phyloP scores from a whole-genome alignment of 345 rosid species.

The Pugionium cornutum region DNA sequence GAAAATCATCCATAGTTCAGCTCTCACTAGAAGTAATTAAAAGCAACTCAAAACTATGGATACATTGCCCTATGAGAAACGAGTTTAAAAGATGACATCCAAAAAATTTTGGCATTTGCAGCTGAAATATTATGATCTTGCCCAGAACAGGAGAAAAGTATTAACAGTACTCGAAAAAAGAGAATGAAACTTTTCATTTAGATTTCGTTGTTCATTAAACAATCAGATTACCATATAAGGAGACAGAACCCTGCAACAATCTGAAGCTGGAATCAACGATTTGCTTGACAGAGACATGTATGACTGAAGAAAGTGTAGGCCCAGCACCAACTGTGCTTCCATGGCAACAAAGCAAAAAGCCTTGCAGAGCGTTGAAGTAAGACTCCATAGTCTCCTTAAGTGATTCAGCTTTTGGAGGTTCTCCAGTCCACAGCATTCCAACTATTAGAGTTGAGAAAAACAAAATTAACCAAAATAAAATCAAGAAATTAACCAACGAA shows the following conservation, averaged over 20 bases:
- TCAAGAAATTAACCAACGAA: slow-evolving; percentile 7
- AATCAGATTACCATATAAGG: slow-evolving; percentile 54
- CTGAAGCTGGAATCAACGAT: slow-evolving; percentile 84
- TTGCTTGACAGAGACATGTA: slow-evolving; percentile 62
- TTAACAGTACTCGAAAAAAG: background rate
- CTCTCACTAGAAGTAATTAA: background rate
- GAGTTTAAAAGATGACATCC: background rate
- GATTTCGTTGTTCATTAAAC: background rate
- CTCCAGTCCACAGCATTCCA: slow-evolving; percentile 93
- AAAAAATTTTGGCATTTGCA: background rate
- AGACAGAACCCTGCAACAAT: slow-evolving; percentile 71
- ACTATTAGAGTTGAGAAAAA: slow-evolving; percentile 40
- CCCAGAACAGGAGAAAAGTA: background rate
- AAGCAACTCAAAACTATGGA: background rate
- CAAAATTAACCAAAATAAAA: background rate
- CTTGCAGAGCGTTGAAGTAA: slow-evolving; percentile 76
- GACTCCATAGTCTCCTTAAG: slow-evolving; percentile 68
- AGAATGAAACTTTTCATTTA: slow-evolving; percentile 5
- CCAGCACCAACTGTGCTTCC: slow-evolving; percentile 86
- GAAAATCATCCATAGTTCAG: background rate
- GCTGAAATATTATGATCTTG: background rate
- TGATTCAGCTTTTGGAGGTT: slow-evolving; percentile 62
- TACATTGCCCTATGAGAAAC: background rate
- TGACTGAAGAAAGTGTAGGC: slow-evolving; percentile 68
- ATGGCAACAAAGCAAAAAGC: slow-evolving; percentile 72